Evolutionary conservation across 805 yeast species (phyloP), one percentile per base, ranked within the genome.

Genomic region (Nakazawaea wickerhamii): DNA sequence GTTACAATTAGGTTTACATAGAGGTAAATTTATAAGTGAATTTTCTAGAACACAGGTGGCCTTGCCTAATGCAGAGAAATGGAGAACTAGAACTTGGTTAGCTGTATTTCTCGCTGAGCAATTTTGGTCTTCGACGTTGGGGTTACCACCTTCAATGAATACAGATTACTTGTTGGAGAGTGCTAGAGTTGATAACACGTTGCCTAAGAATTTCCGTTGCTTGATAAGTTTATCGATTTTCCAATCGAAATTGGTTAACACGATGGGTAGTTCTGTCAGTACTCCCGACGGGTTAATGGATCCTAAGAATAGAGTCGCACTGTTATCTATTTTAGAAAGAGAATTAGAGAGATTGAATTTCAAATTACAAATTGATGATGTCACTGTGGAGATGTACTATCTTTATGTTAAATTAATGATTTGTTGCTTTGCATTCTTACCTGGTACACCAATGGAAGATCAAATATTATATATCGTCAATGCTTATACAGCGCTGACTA

Each of bases 11-110:
- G 97, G 97, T 9, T 68, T 90, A 47, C 97, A 90, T 61, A 68
- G 96, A 50, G 97, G 96, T 20, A 85, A 84, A 57, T 90, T 90
- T 58, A 87, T 90, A 50, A 79, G 84, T 48, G 97, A 90, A 55
- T 90, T 90, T 52, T 82, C 95, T 5, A 71, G 97, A 55, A 85
- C 91, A 23, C 97, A 90, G 57, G 93, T 84, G 4, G 76, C 86
- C 19, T 69, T 89, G 61, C 91, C 91, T 0, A 88, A 90, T 61
- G 91, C 96, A 4, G 96, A 87, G 52, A 81, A 80, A 55, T 90
- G 96, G 97, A 73, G 97, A 59, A 88, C 96, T 1, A 69, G 96
- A 51, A 78, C 95, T 1, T 90, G 97, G 97, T 65, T 88, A 22
- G 89, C 91, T 2, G 83, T 86, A 3, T 90, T 84, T 59, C 84